Evolutionary conservation across 2,329 filamentous ascomycete species (phyloP).

Genomic region (Alternaria dauci): DNA sequence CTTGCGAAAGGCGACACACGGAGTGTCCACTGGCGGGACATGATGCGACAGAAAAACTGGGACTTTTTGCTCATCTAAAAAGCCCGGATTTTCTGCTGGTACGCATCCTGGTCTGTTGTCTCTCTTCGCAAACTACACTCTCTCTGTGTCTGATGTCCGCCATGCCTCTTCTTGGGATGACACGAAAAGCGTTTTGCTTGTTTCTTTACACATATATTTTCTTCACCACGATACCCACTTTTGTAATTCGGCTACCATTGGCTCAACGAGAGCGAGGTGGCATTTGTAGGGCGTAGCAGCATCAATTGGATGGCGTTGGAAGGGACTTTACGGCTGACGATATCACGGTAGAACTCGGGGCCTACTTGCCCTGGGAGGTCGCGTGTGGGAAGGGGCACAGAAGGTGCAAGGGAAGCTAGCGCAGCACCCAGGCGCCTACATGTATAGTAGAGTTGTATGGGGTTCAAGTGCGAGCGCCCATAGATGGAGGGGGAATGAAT

Average conservation of each 20-base stretch:
- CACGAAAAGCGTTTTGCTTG: slow-evolving; percentile 36
- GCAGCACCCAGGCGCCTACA: slow-evolving; percentile 41
- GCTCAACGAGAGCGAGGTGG: slow-evolving; percentile 30
- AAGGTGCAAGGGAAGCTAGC: slow-evolving; percentile 41
- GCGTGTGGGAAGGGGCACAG: slow-evolving; percentile 25
- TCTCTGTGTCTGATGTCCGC: slow-evolving; percentile 25
- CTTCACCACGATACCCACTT: slow-evolving; percentile 49
- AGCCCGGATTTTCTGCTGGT: slow-evolving; percentile 42
- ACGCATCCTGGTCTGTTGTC: slow-evolving; percentile 49
- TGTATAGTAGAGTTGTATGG: slow-evolving; percentile 43
- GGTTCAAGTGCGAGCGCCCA: slow-evolving; percentile 26
- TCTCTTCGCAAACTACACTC: slow-evolving; percentile 31
- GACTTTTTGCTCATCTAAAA: slow-evolving; percentile 86
- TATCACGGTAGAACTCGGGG: slow-evolving; percentile 25
- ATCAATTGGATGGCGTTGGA: slow-evolving; percentile 38
- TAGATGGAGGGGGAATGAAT: slow-evolving; percentile 30
- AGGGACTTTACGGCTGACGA: slow-evolving; percentile 38
- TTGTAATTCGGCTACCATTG: slow-evolving; percentile 49
- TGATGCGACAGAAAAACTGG: slow-evolving; percentile 91
- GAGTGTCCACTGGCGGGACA: slow-evolving; percentile 91
- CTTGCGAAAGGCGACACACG: slow-evolving; percentile 60
- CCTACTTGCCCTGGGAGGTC: slow-evolving; percentile 20
- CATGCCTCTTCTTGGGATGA: slow-evolving; percentile 18
- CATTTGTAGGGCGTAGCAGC: slow-evolving; percentile 36
- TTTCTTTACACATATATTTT: slow-evolving; percentile 51